Percentiles rank a stretch among this genome's conserved stretches.
phyloP scores from a whole-genome alignment of 2,329 filamentous ascomycete genomes.

The Penicillium sp. region DNA sequence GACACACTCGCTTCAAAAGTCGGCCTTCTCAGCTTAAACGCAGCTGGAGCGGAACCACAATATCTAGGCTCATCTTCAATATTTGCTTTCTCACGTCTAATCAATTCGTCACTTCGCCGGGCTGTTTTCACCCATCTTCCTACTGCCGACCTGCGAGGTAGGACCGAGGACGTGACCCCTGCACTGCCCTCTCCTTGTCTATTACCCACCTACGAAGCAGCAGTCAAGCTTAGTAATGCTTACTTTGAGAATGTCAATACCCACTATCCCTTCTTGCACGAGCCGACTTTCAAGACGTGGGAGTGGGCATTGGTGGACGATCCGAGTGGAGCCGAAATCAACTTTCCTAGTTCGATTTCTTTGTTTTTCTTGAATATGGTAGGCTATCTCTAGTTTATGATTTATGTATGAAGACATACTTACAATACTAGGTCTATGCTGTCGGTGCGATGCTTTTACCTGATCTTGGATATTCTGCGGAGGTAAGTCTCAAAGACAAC shows the following conservation, averaged over 20 bases:
- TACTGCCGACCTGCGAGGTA: background rate
- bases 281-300: conserved; percentile 26
- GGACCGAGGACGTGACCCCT: too few relatives aligned
- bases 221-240: conserved; percentile 21
- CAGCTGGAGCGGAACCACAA: too few relatives aligned
- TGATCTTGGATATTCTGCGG: conserved; percentile 12
- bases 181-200: conserved; percentile 8
- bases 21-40: too few relatives aligned
- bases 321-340: background rate
- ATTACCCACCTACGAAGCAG: conserved; percentile 17
- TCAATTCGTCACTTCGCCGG: background rate
- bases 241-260: conserved; percentile 29
- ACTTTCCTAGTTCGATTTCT: conserved; percentile 3
- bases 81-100: too few relatives aligned
- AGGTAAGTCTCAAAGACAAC: conserved; percentile 16
- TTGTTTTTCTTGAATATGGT: conserved; percentile 31
- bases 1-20: too few relatives aligned
- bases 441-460: conserved; percentile 26
- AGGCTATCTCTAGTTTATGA: too few relatives aligned
- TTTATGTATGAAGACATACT: too few relatives aligned
- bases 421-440: conserved; percentile 26
- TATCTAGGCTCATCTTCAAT: too few relatives aligned
- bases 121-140: background rate
- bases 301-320: conserved; percentile 15
- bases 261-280: conserved; percentile 31